These are phyloP conservation scores for Galeopsis tetrahit DNA, from an alignment of 257 asterid species.

Conservation along the genomic window DNA sequence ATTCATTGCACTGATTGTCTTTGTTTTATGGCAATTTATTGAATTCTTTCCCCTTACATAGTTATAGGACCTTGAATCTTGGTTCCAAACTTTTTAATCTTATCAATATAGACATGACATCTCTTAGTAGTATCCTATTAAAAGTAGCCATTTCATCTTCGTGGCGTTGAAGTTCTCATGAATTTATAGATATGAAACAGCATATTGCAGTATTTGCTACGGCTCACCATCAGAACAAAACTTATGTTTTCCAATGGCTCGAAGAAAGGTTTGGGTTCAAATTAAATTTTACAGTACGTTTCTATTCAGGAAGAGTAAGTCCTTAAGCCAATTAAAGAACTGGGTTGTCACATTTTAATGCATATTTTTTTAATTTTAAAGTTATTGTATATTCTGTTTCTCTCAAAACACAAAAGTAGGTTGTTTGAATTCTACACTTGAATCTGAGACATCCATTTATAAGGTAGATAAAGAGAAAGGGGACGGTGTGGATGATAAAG, in stretches of 20 bases:
- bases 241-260: conserved; percentile 82
- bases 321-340: background rate
- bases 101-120: conserved; percentile 34
- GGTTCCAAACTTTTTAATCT: conserved; percentile 27
- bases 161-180: conserved; percentile 12
- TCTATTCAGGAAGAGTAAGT: conserved; percentile 94
- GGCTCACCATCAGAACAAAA: conserved; percentile 84
- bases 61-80: conserved; percentile 17
- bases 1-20: background rate
- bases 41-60: conserved; percentile 17
- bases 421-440: too few relatives aligned
- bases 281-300: conserved; percentile 52
- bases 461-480: conserved; percentile 42
- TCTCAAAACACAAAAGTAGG: too few relatives aligned
- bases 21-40: background rate
- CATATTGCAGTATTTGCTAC: conserved; percentile 84
- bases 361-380: too few relatives aligned
- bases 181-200: background rate
- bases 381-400: too few relatives aligned
- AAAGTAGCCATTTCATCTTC: conserved; percentile 30
- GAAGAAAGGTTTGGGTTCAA: conserved; percentile 77
- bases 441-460: too few relatives aligned
- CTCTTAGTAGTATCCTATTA: conserved; percentile 20
- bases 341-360: too few relatives aligned
- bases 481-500: conserved; percentile 23